Base-by-base conservation (phyloP, 495 filamentous ascomycete species). In the Lasiosphaeris hirsuta region DNA sequence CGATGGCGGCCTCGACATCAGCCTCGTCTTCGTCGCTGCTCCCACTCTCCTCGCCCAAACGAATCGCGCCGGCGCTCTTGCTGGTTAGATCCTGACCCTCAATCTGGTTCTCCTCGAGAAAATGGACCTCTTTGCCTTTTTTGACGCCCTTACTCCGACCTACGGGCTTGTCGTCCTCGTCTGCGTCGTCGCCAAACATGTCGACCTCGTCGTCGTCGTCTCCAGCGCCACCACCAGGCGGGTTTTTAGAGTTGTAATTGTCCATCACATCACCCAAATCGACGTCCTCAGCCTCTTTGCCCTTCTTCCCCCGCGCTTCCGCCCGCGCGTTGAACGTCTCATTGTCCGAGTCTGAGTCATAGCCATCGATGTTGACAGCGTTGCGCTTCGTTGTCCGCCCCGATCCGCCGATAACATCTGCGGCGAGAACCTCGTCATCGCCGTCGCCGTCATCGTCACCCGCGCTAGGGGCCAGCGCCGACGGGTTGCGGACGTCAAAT, bases 401-500 rank as follows among this genome's bases (percentile, higher is more conserved):
- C 13, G 86, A 78, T n/a, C 84, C 85, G 38, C 93, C 93, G 58
- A 97, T 96, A 50, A 96, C 92, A 64, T 97, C 94, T 10, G 90
- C 90, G 39, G 96, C 92, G 13, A 96, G 82, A 18, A 90, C 81
- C 3, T 88, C 79, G 62, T 92, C 90, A 18, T 61, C 60, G 39
- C 90, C 90, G 4, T 88, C 81, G 59, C 89, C 90, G 14, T 64
- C 64, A 35, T 93, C 90, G 57, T 93, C 90, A 2, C 79, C 81
- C 1, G 82, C 89, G 58, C 78, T 80, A 0, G 91, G 84, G 4
- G 89, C 92, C 0, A 98, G 83, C 0, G 90, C 88, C 17, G 90
- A 96, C 1, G 94, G 94, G 67, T 97, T 97, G 61, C 95, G 89
- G 19, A 92, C 75, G 71, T 97, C 95, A 76, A 99, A 99, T 68